These are phyloP conservation scores for Ogataea wickerhamii DNA, from an alignment of 805 yeast genomes.

Conservation along the genomic window DNA sequence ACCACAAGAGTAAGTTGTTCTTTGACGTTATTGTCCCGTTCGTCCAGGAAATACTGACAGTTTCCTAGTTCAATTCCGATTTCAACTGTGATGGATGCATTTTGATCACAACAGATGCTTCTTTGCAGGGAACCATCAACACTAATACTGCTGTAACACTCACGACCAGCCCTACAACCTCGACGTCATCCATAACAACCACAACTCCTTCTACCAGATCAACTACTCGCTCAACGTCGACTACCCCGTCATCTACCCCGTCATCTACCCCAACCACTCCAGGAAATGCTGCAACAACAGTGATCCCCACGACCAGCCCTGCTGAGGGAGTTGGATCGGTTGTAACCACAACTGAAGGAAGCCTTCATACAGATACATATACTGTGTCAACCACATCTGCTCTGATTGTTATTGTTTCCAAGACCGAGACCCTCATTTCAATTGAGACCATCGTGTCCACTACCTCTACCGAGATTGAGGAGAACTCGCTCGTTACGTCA, in stretches of 20 bases:
- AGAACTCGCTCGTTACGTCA: conserved; percentile 6
- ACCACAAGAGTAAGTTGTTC: conserved; percentile 16
- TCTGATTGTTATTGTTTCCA: conserved; percentile 17
- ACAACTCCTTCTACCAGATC: conserved; percentile 6
- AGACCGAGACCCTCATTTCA: conserved; percentile 10
- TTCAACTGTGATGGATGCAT: conserved; percentile 28
- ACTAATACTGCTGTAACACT: conserved; percentile 14
- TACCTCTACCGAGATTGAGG: conserved; percentile 5
- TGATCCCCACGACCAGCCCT: conserved; percentile 6
- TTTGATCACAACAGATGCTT: conserved; percentile 26
- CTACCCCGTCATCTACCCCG: conserved; percentile 13
- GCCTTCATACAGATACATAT: conserved; percentile 14
- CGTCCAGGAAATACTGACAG: too few species aligned
- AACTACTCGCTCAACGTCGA: conserved; percentile 9
- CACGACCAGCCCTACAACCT: conserved; percentile 3
- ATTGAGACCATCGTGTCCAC: conserved; percentile 7
- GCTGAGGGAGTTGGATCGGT: conserved; percentile 6
- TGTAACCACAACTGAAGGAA: conserved; percentile 13
- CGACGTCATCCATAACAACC: conserved; percentile 6
- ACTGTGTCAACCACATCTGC: conserved; percentile 18
- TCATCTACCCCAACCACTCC: conserved; percentile 8
- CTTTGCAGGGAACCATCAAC: conserved; percentile 24
- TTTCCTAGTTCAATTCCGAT: conserved; percentile 24
- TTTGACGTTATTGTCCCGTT: too few species aligned
- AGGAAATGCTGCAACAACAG: conserved; percentile 3